phyloP scores from a whole-genome alignment of 2,329 filamentous ascomycete species.

The Paradendryphiella salina region DNA sequence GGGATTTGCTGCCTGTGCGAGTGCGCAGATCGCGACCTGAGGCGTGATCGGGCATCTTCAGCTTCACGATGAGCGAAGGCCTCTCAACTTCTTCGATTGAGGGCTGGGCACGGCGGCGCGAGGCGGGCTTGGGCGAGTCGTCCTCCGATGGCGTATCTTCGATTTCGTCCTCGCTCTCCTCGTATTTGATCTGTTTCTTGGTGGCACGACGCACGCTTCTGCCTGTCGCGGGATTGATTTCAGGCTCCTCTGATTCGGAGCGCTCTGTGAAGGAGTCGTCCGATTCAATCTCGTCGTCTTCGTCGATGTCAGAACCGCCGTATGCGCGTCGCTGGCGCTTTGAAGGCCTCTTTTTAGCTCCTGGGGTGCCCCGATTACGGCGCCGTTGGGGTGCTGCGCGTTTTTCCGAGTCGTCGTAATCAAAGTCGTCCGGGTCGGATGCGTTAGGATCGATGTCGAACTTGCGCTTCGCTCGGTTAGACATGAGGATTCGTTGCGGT shows the following conservation, averaged over 20 bases:
- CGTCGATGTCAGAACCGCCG: slow-evolving; percentile 44
- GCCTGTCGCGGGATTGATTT: slow-evolving; percentile 60
- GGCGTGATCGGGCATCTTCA: slow-evolving; percentile 43
- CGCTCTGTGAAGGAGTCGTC: slow-evolving; percentile 50
- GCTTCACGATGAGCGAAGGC: slow-evolving; percentile 48
- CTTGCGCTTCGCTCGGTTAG: slow-evolving; percentile 48
- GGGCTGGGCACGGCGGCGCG: slow-evolving; percentile 29
- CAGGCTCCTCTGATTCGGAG: slow-evolving; percentile 52
- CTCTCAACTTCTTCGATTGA: slow-evolving; percentile 35
- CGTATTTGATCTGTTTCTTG: slow-evolving; percentile 59
- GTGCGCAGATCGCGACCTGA: slow-evolving; percentile 39
- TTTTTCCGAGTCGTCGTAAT: slow-evolving; percentile 41
- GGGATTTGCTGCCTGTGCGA: slow-evolving; percentile 48
- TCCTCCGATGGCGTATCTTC: slow-evolving; percentile 45
- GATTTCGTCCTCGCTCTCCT: slow-evolving; percentile 56
- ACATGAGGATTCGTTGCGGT: slow-evolving; percentile 39
- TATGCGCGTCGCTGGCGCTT: slow-evolving; percentile 44
- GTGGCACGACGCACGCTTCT: slow-evolving; percentile 60
- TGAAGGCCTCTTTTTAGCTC: slow-evolving; percentile 34
- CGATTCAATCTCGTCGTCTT: slow-evolving; percentile 55
- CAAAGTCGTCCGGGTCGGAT: slow-evolving; percentile 46
- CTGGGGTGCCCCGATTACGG: slow-evolving; percentile 32
- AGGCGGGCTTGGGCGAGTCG: slow-evolving; percentile 27
- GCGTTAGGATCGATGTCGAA: slow-evolving; percentile 46
- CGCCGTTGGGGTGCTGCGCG: slow-evolving; percentile 39